Conservation (phyloP, 1,284 basidiomycete species). For the Wallemia mellicola region DNA sequence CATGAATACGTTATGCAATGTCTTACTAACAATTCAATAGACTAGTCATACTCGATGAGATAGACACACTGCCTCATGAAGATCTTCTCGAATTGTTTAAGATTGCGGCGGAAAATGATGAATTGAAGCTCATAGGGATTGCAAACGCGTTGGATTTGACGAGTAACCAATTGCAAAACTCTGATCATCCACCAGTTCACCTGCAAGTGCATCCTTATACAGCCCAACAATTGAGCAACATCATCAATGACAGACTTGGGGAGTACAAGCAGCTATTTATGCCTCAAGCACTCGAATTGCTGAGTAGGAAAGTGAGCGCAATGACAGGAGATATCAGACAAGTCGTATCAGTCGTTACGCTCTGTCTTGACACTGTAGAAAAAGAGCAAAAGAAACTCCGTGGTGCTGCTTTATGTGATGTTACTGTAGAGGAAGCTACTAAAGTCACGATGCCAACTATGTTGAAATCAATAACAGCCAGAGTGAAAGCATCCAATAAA, state of each 20-base stretch:
- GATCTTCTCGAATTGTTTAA: not conserved
- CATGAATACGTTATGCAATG: no score
- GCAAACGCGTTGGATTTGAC: not conserved
- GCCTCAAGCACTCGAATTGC: not conserved
- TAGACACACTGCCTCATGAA: not conserved
- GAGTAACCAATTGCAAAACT: slow-evolving; percentile 1
- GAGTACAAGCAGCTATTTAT: not conserved
- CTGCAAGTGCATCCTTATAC: not conserved
- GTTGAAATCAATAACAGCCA: not conserved
- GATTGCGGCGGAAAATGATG: not conserved
- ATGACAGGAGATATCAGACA: not conserved
- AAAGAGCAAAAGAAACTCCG: not conserved
- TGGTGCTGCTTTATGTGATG: not conserved
- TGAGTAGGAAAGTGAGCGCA: not conserved
- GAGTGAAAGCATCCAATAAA: not conserved
- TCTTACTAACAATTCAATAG: no score
- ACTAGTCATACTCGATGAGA: not conserved
- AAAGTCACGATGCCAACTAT: not conserved
- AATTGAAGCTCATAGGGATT: not conserved
- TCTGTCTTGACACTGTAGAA: not conserved
- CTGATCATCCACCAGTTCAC: not conserved
- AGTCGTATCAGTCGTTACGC: not conserved
- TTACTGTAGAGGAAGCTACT: not conserved
- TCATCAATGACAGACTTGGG: not conserved
- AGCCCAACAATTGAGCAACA: not conserved